Conservation (phyloP, 2,329 filamentous ascomycete genomes). For the Lecanicillium sp. region DNA sequence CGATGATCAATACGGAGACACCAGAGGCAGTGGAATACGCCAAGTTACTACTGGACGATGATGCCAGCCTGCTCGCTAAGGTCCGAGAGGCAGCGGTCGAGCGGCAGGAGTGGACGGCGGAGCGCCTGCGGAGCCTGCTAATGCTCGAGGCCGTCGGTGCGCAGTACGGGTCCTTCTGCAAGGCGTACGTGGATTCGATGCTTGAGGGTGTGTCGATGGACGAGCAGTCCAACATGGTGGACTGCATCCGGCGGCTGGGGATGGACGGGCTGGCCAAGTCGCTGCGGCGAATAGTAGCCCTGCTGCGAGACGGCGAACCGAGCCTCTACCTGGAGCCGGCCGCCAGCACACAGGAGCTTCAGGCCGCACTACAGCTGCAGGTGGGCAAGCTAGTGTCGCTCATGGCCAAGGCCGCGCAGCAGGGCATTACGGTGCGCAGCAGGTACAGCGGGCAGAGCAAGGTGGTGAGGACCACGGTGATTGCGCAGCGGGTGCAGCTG, state of each 20-base stretch:
- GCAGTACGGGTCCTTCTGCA: constrained; percentile 35
- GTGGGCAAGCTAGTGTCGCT: constrained; percentile 40
- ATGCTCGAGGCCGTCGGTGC: constrained; percentile 32
- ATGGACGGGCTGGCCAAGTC: constrained; percentile 18
- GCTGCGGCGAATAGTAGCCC: constrained; percentile 17
- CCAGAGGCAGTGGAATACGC: constrained; percentile 34
- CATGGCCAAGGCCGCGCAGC: constrained; percentile 32
- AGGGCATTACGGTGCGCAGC: constrained; percentile 54
- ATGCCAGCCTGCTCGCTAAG: constrained; percentile 44
- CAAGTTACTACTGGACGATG: constrained; percentile 48
- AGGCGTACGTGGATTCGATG: constrained; percentile 55
- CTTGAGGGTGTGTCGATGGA: constrained; percentile 45
- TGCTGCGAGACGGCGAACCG: constrained; percentile 27
- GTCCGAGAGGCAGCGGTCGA: constrained; percentile 24
- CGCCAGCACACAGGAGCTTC: constrained; percentile 19
- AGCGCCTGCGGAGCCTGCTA: constrained; percentile 41
- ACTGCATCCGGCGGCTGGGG: constrained; percentile 52
- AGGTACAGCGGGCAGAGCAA: constrained; percentile 66
- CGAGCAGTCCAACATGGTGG: constrained; percentile 45
- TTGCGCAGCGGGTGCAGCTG: constrained; percentile 74
- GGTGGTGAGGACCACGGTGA: constrained; percentile 66
- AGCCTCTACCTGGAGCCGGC: constrained; percentile 25
- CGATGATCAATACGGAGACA: constrained; percentile 33
- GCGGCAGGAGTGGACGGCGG: constrained; percentile 29
- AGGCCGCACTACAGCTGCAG: constrained; percentile 29